Base-by-base conservation (phyloP, 1,139 yeast genomes). In the Saccharomyces hybrid region DNA sequence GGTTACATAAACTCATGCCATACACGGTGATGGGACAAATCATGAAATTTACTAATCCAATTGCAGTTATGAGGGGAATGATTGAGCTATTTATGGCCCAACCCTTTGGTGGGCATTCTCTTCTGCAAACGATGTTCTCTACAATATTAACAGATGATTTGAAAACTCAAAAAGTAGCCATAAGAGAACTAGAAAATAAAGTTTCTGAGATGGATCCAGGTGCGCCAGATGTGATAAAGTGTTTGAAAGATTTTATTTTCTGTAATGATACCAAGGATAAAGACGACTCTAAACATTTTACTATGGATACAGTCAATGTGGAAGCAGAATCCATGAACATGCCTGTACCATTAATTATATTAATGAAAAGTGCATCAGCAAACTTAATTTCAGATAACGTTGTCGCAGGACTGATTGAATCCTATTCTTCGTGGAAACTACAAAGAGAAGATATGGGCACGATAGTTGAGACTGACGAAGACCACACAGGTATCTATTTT, bases 101-200 rank as follows among this genome's bases (percentile, higher is more conserved):
- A 62, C 84, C 95, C 34, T 82, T 84, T 57, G 88, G 88, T 9
- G 79, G 82, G 47, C 80, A 80, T 57, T 82, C 95, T 1, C 71
- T 91, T 28, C 73, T 93, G 52, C 89, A 84, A 56, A 79, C 83
- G 59, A 78, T 89, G 55, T 86, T 91, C 64, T 79, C 86, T 16
- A 83, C 87, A 67, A 76, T 88, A 41, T 72, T 91, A 44, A 81
- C 84, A 49, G 98, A 91, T 61, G 97, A 91, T 66, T 77, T 89
- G 63, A 82, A 77, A 61, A 81, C 80, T 13, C 87, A 83, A 63
- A 82, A 80, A 27, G 78, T 74, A 57, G 82, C 84, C 46, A 74
- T 87, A 32, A 67, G 67, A 2, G 77, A 75, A 47, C 69, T 88
- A 20, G 78, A 77, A 57, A 67, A 61, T 2, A 71, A 73, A 41